phyloP scores from a whole-genome alignment of 176 grass and related monocot genomes.

The Luzula sylvatica region DNA sequence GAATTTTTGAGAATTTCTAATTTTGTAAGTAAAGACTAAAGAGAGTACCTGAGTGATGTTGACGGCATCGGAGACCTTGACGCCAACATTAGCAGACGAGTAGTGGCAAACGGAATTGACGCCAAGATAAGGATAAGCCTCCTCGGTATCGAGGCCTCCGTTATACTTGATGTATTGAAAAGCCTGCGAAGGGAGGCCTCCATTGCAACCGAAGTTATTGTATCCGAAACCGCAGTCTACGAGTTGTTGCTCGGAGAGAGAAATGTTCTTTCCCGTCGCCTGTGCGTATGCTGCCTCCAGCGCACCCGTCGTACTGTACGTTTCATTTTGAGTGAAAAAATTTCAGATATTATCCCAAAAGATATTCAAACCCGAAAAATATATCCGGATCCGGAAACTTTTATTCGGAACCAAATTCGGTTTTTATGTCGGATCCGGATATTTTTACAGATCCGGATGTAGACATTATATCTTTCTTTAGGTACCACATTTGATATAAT shows the following conservation, averaged over 20 bases:
- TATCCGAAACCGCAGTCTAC: constrained; percentile 61
- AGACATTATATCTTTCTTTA: too few relatives aligned
- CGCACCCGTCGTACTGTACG: constrained; percentile 75
- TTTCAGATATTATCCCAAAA: too few relatives aligned
- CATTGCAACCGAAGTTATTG: constrained; percentile 91
- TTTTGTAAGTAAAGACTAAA: neutral
- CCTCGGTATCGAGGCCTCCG: constrained; percentile 85
- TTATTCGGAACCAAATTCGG: too few relatives aligned
- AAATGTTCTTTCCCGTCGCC: constrained; percentile 56
- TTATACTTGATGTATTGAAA: constrained; percentile 96
- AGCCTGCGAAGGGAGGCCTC: constrained; percentile 88
- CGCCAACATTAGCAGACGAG: constrained; percentile 42
- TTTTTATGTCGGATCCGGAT: too few relatives aligned
- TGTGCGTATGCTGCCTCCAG: constrained; percentile 95
- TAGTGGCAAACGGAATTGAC: constrained; percentile 69
- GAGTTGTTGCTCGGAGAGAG: constrained; percentile 96
- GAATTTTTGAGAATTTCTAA: neutral
- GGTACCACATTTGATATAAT: too few relatives aligned
- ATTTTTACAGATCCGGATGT: too few relatives aligned
- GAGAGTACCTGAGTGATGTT: constrained; percentile 81
- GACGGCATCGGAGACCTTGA: constrained; percentile 58
- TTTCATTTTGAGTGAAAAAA: too few relatives aligned
- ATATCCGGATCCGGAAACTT: too few relatives aligned
- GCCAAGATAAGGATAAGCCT: constrained; percentile 83
- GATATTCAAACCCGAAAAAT: too few relatives aligned